phyloP scores from a whole-genome alignment of 2,329 filamentous ascomycete species.

The Emericellopsis cladophorae region DNA sequence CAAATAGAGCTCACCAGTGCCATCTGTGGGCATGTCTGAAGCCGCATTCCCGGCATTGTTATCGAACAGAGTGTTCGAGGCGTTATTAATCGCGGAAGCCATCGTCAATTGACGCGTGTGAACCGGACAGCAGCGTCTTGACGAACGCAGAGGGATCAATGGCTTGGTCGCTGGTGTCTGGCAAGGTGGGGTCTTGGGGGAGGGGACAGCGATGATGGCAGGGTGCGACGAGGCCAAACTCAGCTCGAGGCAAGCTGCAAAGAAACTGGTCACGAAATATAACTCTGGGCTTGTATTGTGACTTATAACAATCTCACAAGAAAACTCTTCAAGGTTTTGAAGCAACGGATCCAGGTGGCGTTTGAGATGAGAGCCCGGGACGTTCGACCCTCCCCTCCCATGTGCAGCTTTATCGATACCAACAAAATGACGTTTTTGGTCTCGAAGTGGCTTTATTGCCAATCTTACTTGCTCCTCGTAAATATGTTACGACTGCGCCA shows the following conservation, averaged over 20 bases:
- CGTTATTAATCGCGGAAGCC: slow-evolving; percentile 20
- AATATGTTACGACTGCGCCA: too few species aligned
- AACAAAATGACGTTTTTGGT: slow-evolving; percentile 1
- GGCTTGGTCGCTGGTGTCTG: neutral
- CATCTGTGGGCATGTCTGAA: slow-evolving; percentile 48
- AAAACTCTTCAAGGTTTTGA: too few species aligned
- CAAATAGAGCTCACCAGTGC: slow-evolving; percentile 45
- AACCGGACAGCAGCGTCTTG: neutral
- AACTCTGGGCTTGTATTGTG: too few species aligned
- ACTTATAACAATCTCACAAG: too few species aligned
- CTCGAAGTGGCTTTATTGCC: too few species aligned
- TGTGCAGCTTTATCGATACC: slow-evolving; percentile 1
- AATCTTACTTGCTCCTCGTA: too few species aligned
- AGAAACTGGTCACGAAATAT: too few species aligned
- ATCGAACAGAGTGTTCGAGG: slow-evolving; percentile 29
- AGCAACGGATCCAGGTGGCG: too few species aligned
- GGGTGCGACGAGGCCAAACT: too few species aligned
- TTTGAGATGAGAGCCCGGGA: neutral
- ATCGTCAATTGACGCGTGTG: slow-evolving; percentile 10
- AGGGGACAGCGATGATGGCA: neutral
- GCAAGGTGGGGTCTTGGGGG: slow-evolving; percentile 1
- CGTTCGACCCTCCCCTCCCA: neutral
- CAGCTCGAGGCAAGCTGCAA: too few species aligned
- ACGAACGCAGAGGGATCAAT: too few species aligned
- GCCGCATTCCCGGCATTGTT: slow-evolving; percentile 24